A percentile compares a stretch with the other conserved stretches of the same genome.
phyloP scores from a whole-genome alignment of 768 basidiomycete genomes.

The Imleria badia region DNA sequence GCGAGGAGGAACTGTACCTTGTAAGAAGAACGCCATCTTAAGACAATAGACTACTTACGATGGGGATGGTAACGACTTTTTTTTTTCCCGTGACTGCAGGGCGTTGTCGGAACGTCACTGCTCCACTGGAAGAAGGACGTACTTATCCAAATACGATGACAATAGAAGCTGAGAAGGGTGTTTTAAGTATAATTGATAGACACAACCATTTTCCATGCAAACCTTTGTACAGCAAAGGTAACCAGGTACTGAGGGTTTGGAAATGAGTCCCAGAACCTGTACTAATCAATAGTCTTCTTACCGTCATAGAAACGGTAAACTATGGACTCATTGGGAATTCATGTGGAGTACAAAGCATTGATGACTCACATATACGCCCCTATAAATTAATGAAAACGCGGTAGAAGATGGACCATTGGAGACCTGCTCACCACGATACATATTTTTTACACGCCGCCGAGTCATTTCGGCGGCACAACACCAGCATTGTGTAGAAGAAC shows the following conservation, averaged over 20 bases:
- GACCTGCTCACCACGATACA: slow-evolving; percentile 11
- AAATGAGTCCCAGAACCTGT: neutral
- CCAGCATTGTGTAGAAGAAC: slow-evolving; percentile 3
- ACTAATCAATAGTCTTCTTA: slow-evolving; percentile 1
- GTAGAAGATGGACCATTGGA: neutral
- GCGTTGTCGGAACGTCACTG: neutral
- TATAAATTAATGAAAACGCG: neutral
- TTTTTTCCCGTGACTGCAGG: slow-evolving; percentile 1
- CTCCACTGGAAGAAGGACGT: neutral
- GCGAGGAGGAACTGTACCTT: neutral
- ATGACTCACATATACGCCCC: slow-evolving; percentile 12
- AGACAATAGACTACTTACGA: neutral
- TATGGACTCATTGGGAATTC: neutral
- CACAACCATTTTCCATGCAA: neutral
- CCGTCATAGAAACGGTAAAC: slow-evolving; percentile 4
- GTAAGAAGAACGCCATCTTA: neutral
- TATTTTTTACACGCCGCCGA: neutral
- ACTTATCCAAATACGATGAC: slow-evolving; percentile 22
- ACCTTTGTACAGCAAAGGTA: slow-evolving; percentile 15
- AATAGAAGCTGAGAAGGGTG: slow-evolving; percentile 10
- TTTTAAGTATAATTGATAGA: neutral
- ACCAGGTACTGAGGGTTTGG: neutral
- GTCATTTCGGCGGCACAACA: slow-evolving; percentile 4
- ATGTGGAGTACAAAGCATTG: too few species aligned
- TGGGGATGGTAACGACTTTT: neutral